Evolutionary conservation across 257 asterid genomes (phyloP).

Genomic region (Penstemon davidsonii): DNA sequence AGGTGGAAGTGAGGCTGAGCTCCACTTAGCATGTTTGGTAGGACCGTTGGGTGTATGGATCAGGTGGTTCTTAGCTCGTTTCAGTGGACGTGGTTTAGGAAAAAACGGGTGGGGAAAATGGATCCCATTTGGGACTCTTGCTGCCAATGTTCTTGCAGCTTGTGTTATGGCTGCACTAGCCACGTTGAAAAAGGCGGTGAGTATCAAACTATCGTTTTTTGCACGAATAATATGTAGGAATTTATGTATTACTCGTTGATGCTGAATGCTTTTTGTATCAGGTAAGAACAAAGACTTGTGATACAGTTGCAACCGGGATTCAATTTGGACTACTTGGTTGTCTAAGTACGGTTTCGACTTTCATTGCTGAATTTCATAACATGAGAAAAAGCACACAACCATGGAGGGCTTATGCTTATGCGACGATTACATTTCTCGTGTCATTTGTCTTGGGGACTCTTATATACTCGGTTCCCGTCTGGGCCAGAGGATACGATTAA

Average conservation of each 20-base stretch:
- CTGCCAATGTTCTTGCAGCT: conserved; percentile 87
- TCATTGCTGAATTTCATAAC: conserved; percentile 71
- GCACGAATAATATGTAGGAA: too few species aligned
- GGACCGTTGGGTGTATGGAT: conserved; percentile 94
- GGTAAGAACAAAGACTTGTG: conserved; percentile 29
- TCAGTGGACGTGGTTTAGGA: conserved; percentile 80
- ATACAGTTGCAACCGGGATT: conserved; percentile 58
- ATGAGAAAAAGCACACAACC: conserved; percentile 66
- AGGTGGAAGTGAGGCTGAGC: conserved; percentile 51
- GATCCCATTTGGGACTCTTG: conserved; percentile 90
- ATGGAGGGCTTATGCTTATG: conserved; percentile 74
- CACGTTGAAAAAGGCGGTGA: conserved; percentile 63
- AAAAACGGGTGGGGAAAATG: conserved; percentile 51
- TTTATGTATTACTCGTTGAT: too few species aligned
- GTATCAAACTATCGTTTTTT: neutral
- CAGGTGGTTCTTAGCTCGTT: conserved; percentile 81
- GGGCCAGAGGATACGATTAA: conserved; percentile 43
- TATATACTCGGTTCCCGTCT: conserved; percentile 63
- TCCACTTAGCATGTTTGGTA: conserved; percentile 74
- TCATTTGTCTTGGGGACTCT: conserved; percentile 67
- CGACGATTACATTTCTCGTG: conserved; percentile 37
- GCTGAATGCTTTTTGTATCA: too few species aligned
- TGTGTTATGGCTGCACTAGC: conserved; percentile 87
- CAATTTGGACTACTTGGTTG: conserved; percentile 91
- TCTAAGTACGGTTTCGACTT: conserved; percentile 78